Base-by-base conservation (phyloP, 345 rosid species). In the Brassica carinata region DNA sequence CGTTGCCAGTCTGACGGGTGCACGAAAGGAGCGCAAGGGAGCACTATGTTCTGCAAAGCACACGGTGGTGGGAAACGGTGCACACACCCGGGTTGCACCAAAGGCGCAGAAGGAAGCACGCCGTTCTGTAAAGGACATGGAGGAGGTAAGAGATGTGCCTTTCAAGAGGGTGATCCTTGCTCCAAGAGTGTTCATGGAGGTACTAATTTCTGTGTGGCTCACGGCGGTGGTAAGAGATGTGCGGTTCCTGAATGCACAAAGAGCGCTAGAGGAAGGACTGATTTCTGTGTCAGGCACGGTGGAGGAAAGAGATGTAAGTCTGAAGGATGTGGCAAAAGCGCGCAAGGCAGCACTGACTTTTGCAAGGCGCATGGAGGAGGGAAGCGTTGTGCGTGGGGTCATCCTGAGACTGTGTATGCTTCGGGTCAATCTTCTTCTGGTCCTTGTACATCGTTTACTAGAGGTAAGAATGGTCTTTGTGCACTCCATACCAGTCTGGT, bases 331-430 rank as follows among this genome's bases (percentile, higher is more conserved):
- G 90, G 90, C 51, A 96, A 96, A 84, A 96, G 99, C 71, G 99
- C 99, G 4, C 99, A 96, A 84, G 99, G 99, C 7, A 89, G 99
- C 82, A 95, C 99, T 0, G 94, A 95, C 82, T 93, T 88, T 71
- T 95, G 99, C 87, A 93, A 95, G 86, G 98, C 99, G 6, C 99
- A 95, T 69, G 98, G 99, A 74, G 99, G 99, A 71, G 99, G 99
- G 30, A 95, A 89, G 82, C 85, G 97, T 70, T 96, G 97, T 83
- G 87, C 94, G 1, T 96, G 99, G 99, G 98, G 96, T 36, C 94
- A 89, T 80, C 92, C 90, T 36, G 93, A 90, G 43, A 90, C 97
- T 10, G 97, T 87, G 84, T 81, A 86, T 33, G 91, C 26, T 23
- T 23, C 89, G 8, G 76, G 76, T 70, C 87, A 88, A 29, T 71